phyloP scores from a whole-genome alignment of 2,329 filamentous ascomycete species.

The Aaosphaeria arxii region DNA sequence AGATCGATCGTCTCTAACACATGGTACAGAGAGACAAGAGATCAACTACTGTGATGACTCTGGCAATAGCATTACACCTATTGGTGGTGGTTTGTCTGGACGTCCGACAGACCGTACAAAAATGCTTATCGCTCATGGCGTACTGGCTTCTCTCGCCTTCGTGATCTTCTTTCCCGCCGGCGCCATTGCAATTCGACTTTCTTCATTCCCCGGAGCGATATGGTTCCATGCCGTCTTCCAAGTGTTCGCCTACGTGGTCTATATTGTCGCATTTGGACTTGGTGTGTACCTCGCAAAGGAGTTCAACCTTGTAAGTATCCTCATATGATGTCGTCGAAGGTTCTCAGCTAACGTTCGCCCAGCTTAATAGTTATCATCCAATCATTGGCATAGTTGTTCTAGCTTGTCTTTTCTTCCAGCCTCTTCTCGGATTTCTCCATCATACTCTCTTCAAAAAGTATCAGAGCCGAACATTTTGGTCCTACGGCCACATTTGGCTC shows the following conservation, averaged over 20 bases:
- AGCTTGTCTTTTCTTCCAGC: constrained; percentile 53
- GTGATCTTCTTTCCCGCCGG: constrained; percentile 46
- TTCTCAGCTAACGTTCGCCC: not conserved
- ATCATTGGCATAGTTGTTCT: constrained; percentile 56
- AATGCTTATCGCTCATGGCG: constrained; percentile 44
- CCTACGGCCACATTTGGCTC: constrained; percentile 54
- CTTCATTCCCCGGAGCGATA: constrained; percentile 41
- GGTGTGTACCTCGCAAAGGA: constrained; percentile 50
- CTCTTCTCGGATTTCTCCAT: constrained; percentile 51
- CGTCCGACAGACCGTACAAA: constrained; percentile 14
- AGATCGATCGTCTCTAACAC: constrained; percentile 1
- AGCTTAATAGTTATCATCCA: constrained; percentile 45
- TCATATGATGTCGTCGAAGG: not conserved
- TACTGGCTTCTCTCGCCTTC: constrained; percentile 43
- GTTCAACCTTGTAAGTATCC: constrained; percentile 24
- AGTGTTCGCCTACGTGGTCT: constrained; percentile 46
- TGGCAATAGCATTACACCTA: constrained; percentile 17
- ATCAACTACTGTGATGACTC: constrained; percentile 30
- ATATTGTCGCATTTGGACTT: constrained; percentile 49
- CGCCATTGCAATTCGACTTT: constrained; percentile 42
- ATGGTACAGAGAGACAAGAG: constrained; percentile 15
- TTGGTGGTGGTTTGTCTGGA: constrained; percentile 1
- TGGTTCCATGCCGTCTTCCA: constrained; percentile 49
- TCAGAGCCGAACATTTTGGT: constrained; percentile 44
- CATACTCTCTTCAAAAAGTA: constrained; percentile 51